Evolutionary conservation across 2,329 filamentous ascomycete genomes (phyloP).

Genomic region (Colletotrichum eremochloae): DNA sequence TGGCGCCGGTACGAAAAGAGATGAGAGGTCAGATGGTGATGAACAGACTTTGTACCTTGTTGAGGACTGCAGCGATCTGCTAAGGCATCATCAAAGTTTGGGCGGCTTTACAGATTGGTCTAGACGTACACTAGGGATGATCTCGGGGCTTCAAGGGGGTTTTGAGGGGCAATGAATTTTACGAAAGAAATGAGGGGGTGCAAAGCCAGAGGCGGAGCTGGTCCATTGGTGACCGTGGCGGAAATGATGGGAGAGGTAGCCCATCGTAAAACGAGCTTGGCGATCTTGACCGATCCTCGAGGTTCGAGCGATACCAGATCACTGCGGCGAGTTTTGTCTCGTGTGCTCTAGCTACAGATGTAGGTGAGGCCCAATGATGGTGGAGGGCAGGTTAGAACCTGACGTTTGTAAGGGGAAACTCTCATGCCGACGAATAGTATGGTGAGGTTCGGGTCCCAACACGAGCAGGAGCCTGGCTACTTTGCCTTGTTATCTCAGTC

Average conservation of each 20-base stretch:
- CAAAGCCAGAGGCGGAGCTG: background rate
- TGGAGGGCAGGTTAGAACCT: background rate
- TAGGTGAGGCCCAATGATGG: background rate
- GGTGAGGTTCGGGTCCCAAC: background rate
- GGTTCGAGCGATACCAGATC: background rate
- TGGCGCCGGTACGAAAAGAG: background rate
- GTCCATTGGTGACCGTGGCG: background rate
- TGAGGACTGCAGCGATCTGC: background rate
- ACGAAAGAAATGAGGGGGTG: background rate
- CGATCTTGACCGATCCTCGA: background rate
- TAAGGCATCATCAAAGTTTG: background rate
- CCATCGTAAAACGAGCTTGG: no score
- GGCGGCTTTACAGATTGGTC: background rate
- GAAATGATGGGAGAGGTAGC: background rate
- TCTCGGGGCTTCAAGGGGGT: background rate
- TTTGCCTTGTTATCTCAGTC: background rate
- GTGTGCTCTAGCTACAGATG: background rate
- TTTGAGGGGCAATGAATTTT: background rate
- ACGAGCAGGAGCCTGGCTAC: background rate
- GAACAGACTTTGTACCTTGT: background rate
- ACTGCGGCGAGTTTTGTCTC: background rate
- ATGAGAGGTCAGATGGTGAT: background rate
- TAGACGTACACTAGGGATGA: background rate
- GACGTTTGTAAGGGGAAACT: background rate
- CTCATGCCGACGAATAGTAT: background rate